A percentile compares a stretch with the other conserved stretches of the same genome.
phyloP scores from a whole-genome alignment of 2,329 filamentous ascomycete species.

The Cladophialophora psammophila region DNA sequence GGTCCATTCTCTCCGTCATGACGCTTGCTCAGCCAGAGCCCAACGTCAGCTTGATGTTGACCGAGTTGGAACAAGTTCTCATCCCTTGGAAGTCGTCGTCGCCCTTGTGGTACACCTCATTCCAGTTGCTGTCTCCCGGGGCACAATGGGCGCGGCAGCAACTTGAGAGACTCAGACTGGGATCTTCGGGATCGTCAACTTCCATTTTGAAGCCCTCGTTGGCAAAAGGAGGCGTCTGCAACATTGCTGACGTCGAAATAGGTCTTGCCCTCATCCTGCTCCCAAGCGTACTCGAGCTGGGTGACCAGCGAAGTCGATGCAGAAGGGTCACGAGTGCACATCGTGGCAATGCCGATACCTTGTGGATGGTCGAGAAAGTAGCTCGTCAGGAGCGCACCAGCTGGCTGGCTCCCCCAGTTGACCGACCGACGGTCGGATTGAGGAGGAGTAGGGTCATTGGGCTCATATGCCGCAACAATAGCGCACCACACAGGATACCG shows the following conservation, averaged over 20 bases:
- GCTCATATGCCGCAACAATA: constrained; percentile 14
- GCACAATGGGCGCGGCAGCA: constrained; percentile 24
- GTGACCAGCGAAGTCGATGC: constrained; percentile 24
- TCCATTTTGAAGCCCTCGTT: constrained; percentile 33
- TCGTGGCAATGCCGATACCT: neutral
- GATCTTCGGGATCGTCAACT: constrained; percentile 14
- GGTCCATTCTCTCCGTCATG: no score
- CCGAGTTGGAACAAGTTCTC: constrained; percentile 28
- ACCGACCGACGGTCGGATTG: neutral
- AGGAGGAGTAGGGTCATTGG: constrained; percentile 12
- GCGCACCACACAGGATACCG: constrained; percentile 24
- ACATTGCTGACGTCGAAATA: constrained; percentile 54
- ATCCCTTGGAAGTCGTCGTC: constrained; percentile 34
- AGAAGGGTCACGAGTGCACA: constrained; percentile 23
- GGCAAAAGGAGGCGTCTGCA: constrained; percentile 50
- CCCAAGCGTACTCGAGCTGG: constrained; percentile 50
- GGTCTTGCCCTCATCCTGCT: constrained; percentile 42
- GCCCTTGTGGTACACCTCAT: constrained; percentile 26
- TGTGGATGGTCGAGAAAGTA: constrained; percentile 1
- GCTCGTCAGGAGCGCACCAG: neutral
- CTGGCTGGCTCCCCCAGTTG: neutral
- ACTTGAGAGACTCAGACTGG: neutral
- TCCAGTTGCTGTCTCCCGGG: constrained; percentile 21
- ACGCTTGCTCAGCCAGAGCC: constrained; percentile 22
- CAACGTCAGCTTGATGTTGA: constrained; percentile 21